These are phyloP conservation scores for Madurella fahalii DNA, from an alignment of 2,329 filamentous ascomycete species.

Conservation along the genomic window DNA sequence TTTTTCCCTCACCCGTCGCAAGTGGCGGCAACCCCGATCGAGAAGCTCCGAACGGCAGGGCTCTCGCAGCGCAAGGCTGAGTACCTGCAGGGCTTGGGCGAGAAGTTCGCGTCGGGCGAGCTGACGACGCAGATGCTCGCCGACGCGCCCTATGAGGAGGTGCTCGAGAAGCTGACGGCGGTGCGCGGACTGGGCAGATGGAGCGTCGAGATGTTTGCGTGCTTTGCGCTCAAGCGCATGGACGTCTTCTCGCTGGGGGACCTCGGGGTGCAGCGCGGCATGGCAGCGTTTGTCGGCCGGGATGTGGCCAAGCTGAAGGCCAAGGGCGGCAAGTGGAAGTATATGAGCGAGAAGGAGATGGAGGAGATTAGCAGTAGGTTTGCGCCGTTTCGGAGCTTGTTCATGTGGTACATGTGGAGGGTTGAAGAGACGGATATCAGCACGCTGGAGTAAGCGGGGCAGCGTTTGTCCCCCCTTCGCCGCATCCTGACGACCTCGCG, in stretches of 20 bases:
- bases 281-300: constrained; percentile 79
- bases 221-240: constrained; percentile 88
- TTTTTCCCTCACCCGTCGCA: constrained; percentile 72
- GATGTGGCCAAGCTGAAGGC: constrained; percentile 74
- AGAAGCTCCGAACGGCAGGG: constrained; percentile 74
- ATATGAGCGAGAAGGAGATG: constrained; percentile 95
- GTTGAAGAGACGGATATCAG: constrained; percentile 74
- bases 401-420: constrained; percentile 99
- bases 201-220: constrained; percentile 98
- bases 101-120: constrained; percentile 73
- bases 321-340: constrained; percentile 90
- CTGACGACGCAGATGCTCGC: constrained; percentile 72
- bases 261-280: constrained; percentile 88
- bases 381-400: constrained; percentile 80
- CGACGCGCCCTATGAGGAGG: constrained; percentile 76
- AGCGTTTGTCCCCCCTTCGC: background rate
- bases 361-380: constrained; percentile 74
- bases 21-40: constrained; percentile 60
- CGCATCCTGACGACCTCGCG: background rate
- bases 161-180: constrained; percentile 75
- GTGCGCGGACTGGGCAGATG: constrained; percentile 84
- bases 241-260: constrained; percentile 93
- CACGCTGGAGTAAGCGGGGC: constrained; percentile 45
- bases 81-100: constrained; percentile 81
- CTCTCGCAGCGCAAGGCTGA: constrained; percentile 94